A percentile compares a stretch with the other conserved stretches of the same genome.
Evolutionary conservation across 1,284 basidiomycete species (phyloP).

Genomic region (Rhodotorula mucilaginosa): DNA sequence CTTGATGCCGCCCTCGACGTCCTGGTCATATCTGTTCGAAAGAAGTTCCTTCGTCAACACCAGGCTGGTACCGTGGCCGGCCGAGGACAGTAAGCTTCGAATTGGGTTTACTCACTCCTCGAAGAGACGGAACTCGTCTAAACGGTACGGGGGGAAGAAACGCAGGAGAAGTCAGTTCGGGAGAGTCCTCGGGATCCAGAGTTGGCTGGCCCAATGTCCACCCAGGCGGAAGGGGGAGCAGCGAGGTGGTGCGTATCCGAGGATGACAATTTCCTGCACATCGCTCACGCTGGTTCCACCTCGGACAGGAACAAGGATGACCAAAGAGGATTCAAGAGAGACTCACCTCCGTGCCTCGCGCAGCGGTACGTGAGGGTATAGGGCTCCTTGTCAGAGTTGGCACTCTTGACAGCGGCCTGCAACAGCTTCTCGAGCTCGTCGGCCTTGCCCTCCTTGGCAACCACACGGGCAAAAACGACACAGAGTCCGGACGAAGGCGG

Average conservation of each 20-base stretch:
- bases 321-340: neutral
- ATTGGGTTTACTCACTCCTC: neutral
- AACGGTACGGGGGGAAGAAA: neutral
- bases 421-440: conserved; percentile 17
- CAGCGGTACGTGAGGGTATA: conserved; percentile 25
- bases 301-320: neutral
- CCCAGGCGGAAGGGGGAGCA: neutral
- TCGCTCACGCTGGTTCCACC: neutral
- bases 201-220: neutral
- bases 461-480: conserved; percentile 22
- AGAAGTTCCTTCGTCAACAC: neutral
- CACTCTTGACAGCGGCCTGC: conserved; percentile 13
- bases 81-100: neutral
- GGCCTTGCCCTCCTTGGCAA: conserved; percentile 22
- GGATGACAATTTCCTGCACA: neutral
- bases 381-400: conserved; percentile 30
- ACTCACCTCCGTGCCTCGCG: conserved; percentile 12
- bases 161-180: neutral
- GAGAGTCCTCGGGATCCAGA: neutral
- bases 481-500: conserved; percentile 18
- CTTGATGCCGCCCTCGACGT: conserved; percentile 30
- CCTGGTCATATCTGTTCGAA: conserved; percentile 26
- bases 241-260: neutral
- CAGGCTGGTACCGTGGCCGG: neutral
- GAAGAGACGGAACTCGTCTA: conserved; percentile 27